Evolutionary conservation across 345 rosid genomes (phyloP).

Genomic region (Gossypium anomalum): DNA sequence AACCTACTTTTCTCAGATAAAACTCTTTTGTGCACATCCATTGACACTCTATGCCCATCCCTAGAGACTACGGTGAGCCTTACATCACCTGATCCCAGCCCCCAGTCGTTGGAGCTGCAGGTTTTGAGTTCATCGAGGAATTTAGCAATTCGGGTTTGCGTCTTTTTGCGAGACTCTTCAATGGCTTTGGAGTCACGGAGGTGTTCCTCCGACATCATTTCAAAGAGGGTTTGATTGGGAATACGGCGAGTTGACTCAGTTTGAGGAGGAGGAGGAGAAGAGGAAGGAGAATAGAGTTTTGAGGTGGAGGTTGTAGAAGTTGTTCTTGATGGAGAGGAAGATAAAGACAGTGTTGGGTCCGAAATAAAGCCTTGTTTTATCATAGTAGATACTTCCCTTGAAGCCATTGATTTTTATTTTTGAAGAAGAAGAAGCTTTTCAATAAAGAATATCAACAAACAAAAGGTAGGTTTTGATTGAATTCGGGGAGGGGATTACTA

Average conservation of each 20-base stretch:
- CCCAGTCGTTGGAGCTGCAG: conserved; percentile 13
- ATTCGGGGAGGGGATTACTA: not conserved
- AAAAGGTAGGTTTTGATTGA: not conserved
- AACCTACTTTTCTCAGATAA: conserved; percentile 70
- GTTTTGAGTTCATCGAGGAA: conserved; percentile 55
- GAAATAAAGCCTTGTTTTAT: conserved; percentile 74
- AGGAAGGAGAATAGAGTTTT: conserved; percentile 36
- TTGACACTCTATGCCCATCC: conserved; percentile 61
- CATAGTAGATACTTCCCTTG: conserved; percentile 72
- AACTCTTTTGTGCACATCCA: conserved; percentile 73
- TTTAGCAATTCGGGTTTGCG: conserved; percentile 52
- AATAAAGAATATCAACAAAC: not conserved
- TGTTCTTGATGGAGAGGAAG: conserved; percentile 58
- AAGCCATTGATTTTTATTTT: conserved; percentile 38
- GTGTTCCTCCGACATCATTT: conserved; percentile 90
- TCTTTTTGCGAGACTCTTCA: conserved; percentile 39
- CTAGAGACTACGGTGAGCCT: conserved; percentile 68
- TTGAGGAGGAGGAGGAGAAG: conserved; percentile 40
- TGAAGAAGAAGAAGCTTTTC: not conserved
- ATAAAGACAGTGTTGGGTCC: conserved; percentile 27
- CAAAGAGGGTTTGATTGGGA: conserved; percentile 59
- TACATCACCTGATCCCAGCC: conserved; percentile 62
- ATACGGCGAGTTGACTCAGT: conserved; percentile 23
- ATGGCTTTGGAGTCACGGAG: conserved; percentile 36
- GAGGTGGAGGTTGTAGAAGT: conserved; percentile 4